These are phyloP conservation scores for Xylaria sp. DNA, from an alignment of 2,329 filamentous ascomycete species.

Conservation along the genomic window DNA sequence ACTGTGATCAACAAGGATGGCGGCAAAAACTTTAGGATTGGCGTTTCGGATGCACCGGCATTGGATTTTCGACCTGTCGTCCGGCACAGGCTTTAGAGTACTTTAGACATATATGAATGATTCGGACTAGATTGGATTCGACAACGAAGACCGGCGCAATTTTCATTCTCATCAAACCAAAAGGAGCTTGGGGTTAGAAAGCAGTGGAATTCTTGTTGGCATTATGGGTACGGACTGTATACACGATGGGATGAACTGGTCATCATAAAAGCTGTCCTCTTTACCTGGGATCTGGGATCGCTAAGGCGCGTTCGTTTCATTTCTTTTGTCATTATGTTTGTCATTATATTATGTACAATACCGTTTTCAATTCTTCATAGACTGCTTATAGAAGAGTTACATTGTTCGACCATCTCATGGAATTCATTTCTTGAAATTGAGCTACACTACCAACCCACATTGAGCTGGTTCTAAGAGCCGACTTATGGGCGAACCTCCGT, in stretches of 20 bases:
- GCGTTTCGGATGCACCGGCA: conserved; percentile 31
- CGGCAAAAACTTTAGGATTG: conserved; percentile 24
- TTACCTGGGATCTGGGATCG: not conserved
- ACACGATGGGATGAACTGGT: conserved; percentile 19
- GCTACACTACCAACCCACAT: not conserved
- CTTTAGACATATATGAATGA: conserved; percentile 25
- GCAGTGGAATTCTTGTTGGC: not conserved
- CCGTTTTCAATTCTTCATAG: conserved; percentile 30
- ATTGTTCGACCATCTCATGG: conserved; percentile 12
- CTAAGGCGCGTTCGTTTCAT: conserved; percentile 24
- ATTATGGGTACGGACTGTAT: conserved; percentile 10
- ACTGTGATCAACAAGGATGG: not conserved
- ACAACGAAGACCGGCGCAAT: conserved; percentile 18
- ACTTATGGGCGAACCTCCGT: not conserved
- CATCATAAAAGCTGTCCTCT: conserved; percentile 14
- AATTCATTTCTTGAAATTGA: not conserved
- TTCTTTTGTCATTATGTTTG: conserved; percentile 31
- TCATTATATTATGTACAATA: conserved; percentile 30
- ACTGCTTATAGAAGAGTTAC: conserved; percentile 31
- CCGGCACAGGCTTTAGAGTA: conserved; percentile 7
- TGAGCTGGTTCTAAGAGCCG: not conserved
- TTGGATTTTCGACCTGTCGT: conserved; percentile 10
- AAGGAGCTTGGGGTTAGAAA: conserved; percentile 10
- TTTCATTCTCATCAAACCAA: conserved; percentile 20
- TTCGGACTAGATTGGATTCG: conserved; percentile 30